Base-by-base conservation (phyloP, 2,329 filamentous ascomycete genomes). In the Sporothrix brunneoviolacea region DNA sequence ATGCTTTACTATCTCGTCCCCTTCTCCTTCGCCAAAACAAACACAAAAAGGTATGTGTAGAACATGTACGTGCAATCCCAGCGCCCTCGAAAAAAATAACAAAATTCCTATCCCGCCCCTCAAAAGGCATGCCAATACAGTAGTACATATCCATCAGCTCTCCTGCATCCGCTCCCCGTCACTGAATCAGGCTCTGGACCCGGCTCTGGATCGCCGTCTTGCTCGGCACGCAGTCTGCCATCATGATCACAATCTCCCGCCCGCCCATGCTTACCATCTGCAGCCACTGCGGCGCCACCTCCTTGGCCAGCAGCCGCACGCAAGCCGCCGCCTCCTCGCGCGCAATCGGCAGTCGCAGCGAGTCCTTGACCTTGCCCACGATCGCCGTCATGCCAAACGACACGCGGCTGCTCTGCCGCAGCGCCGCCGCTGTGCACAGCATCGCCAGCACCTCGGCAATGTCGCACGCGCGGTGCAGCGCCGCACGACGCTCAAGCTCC, bases 371-470 rank as follows among this genome's bases (percentile, higher is more conserved):
- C 62, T 82, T 84, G 57, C 80, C 75, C 16, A 84, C 68, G 48
- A 89, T 68, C 12, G 73, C 74, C 24, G 75, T 68, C 72, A 89
- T 77, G 21, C 78, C 77, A 60, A 87, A 89, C 1, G 83, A 79
- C 55, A 86, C 70, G 9, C 81, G 71, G 4, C 71, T 76, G 4
- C 72, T 76, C 60, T 79, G 73, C 15, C 72, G 73, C n/a, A 43
- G 35, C 27, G 68, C 70, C 8, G 69, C 67, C n/a, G 71, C 72
- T 38, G 78, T 72, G 61, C 75, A 77, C 54, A 89, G 72, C 71
- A 86, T 79, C n/a, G 75, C 76, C 30, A 91, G 68, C 6, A 87
- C 79, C 6, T 80, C 76, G 2, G 81, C 76, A 9, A 90, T 77
- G 59, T 89, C 85, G n/a, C 76, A 72, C 1, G 82, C 77, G 9